Base-by-base conservation (phyloP, 495 filamentous ascomycete species). In the Bathelium albidoporum region DNA sequence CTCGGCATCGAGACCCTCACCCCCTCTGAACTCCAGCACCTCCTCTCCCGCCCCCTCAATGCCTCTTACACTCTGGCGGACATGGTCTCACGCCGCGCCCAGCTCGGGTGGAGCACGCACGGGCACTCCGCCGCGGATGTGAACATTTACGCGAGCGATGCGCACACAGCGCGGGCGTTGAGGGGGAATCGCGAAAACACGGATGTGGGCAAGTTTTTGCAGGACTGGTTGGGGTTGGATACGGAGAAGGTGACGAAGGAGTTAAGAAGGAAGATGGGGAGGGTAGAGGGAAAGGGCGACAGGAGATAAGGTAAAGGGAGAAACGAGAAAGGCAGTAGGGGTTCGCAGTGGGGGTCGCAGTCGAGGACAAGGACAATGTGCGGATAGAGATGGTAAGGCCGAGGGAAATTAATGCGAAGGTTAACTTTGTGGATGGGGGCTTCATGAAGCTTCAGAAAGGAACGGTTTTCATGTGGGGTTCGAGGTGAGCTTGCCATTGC, bases 131-230 rank as follows among this genome's bases (percentile, higher is more conserved):
- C 82, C 44, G 90, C 90, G 14, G 91, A 97, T 72, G 91, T 97
- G 59, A 95, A 97, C 72, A 88, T 95, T 67, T 97, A 95, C 72
- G 85, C 87, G 63, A 88, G 86, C 0, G 65, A 73, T 49, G 62
- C 67, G 1, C 22, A 60, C 10, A 82, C 81, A 3, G 70, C 80
- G 0, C 78, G 81, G 1, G 68, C 68, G 29, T 74, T 97, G 20
- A 70, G 80, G 1, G 94, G 94, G 3, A 97, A 97, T 72, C 85
- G 93, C 64, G 94, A 98, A 78, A 98, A 98, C 72, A 98, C 89
- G 2, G 89, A 97, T 14, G 80, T 98, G 2, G 94, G 94, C 16
- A 74, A 79, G 32, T 97, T 95, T 73, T 75, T 98, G 24, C 76
- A 82, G 20, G 78, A 84, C 12, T 98, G 93, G 69, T 81, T 98